A percentile compares a stretch with the other conserved stretches of the same genome.
These are phyloP conservation scores for Paracoccidioides lutzii DNA, from an alignment of 2,329 filamentous ascomycete species.

Conservation along the genomic window DNA sequence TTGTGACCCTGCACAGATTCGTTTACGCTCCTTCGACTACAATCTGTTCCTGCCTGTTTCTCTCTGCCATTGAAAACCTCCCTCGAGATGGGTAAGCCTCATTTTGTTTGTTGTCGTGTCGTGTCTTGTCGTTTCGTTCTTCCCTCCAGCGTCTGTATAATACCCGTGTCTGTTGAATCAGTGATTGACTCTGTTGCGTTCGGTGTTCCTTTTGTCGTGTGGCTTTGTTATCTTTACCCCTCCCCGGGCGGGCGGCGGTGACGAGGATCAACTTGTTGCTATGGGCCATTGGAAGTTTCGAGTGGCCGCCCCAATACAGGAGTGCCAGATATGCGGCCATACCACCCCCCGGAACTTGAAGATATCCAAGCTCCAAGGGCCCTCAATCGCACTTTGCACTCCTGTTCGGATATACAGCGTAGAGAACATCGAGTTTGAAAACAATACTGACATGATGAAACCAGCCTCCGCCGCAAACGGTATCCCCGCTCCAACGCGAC, in stretches of 20 bases:
- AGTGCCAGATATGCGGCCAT: background rate
- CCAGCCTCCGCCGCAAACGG: slow-evolving; percentile 22
- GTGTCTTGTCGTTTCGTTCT: no score
- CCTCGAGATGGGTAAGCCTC: slow-evolving; percentile 27
- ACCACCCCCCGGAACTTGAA: background rate
- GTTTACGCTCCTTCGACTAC: slow-evolving; percentile 16
- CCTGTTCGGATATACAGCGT: slow-evolving; percentile 6
- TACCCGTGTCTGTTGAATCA: background rate
- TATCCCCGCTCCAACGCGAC: slow-evolving; percentile 15
- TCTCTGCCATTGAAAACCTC: slow-evolving; percentile 8
- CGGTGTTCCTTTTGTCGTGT: background rate
- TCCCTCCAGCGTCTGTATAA: background rate
- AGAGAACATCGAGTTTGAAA: slow-evolving; percentile 9
- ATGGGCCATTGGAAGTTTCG: slow-evolving; percentile 3
- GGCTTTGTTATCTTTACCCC: background rate
- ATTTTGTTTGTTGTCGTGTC: background rate
- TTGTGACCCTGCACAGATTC: slow-evolving; percentile 13
- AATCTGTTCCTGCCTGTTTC: slow-evolving; percentile 5
- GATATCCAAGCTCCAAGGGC: slow-evolving; percentile 10
- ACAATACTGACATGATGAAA: slow-evolving; percentile 20
- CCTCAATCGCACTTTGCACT: slow-evolving; percentile 6
- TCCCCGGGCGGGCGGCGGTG: background rate
- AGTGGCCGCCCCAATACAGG: background rate
- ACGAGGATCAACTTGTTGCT: background rate
- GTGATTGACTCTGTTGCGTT: background rate